Base-by-base conservation (phyloP, 2,329 filamentous ascomycete species). In the Trichocomaceae sp. region DNA sequence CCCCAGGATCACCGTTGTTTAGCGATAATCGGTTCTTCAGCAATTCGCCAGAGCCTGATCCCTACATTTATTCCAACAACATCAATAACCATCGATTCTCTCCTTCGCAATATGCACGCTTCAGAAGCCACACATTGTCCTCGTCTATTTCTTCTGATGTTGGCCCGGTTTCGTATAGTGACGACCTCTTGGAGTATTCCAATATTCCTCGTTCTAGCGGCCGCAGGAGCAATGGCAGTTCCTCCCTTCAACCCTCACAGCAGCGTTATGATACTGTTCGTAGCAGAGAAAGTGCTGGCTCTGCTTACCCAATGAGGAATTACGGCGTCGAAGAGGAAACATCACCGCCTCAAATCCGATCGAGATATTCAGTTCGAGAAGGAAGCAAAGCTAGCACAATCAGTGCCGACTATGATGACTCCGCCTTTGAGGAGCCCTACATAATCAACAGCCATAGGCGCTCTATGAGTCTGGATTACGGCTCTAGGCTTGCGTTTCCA, bases 141-240 rank as follows among this genome's bases (percentile, higher is more conserved):
- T 82, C 80, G 0, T 84, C 82, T 1, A 61, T 79, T 29, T 83
- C 80, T 6, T 83, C 81, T 29, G 81, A 83, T 57, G 75, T 75
- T 60, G 79, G 81, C 47, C 69, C 73, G 50, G 64, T 61, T 22
- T 17, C 9, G 3, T 56, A 56, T 37, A 65, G 66, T 31, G 72
- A 74, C 29, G 69, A 72, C 52, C 62, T 60, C 12, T 64, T 64
- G 19, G 71, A 66, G 47, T 73, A 73, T 35, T 76, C 75, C 57
- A 70, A 72, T 5, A 65, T 64, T 44, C 73, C 74, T 48, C 63
- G 63, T 52, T 69, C 63, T 60, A 73, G 66, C 62, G 81, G 83
- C 13, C 82, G 85, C 57, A 82, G 88, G 56, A 93, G 88, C 73
- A 90, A 90, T 67, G 92, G 87, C 75, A 87, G 85, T 68, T 88